Evolutionary conservation across 73 alveolate genomes (phyloP).

Genomic region (Tetrahymena malaccensis): DNA sequence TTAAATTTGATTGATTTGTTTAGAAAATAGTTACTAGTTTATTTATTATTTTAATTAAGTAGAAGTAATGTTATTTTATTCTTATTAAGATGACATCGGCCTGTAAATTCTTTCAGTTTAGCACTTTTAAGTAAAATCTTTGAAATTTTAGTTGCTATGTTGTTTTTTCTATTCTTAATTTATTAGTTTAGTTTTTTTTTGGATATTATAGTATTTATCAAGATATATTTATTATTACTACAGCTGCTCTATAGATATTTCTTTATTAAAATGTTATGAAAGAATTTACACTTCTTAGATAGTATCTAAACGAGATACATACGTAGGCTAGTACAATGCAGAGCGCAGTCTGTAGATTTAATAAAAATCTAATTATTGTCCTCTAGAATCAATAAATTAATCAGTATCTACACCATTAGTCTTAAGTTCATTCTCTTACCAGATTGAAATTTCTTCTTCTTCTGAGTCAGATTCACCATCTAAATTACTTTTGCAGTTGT

Average conservation of each 20-base stretch:
- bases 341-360: not conserved
- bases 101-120: not conserved
- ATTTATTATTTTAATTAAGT: too few species aligned
- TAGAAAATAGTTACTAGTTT: too few species aligned
- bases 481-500: too few species aligned
- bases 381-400: not conserved
- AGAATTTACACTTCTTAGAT: not conserved
- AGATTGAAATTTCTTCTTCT: not conserved
- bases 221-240: not conserved
- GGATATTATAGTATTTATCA: not conserved
- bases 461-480: not conserved
- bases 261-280: not conserved
- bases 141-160: too few species aligned
- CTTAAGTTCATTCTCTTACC: not conserved
- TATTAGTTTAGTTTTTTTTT: too few species aligned
- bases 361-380: not conserved
- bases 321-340: not conserved
- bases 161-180: too few species aligned
- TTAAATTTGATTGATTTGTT: too few species aligned
- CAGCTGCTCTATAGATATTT: not conserved
- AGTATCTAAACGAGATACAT: not conserved
- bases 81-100: not conserved
- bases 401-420: not conserved
- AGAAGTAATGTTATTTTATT: too few species aligned
- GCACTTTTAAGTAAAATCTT: too few species aligned